Evolutionary conservation across 2,329 filamentous ascomycete species (phyloP), one percentile per base, ranked within the genome.

Genomic region (Clonostachys rhizophaga): DNA sequence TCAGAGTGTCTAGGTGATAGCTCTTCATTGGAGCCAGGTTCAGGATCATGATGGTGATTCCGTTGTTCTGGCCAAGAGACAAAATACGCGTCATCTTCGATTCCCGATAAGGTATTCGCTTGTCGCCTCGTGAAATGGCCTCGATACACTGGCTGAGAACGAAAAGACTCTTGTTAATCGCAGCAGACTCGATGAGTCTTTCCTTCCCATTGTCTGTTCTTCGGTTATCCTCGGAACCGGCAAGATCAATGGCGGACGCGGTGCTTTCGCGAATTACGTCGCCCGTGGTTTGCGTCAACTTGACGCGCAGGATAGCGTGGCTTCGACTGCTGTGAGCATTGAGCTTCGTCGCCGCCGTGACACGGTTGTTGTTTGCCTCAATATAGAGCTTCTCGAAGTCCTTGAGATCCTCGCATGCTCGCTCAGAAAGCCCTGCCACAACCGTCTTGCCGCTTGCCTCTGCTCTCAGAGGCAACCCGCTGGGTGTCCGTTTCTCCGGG

Each of bases 41-140:
- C 36, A 97, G 75, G 49, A 97, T 94, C 94, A 97, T 97, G 60
- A 97, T 81, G 0, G 91, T 96, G 55, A 96, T 83, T 44, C 94
- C 92, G 54, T 95, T 90, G 69, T 97, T 96, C 69, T 96, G 92
- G 4, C 92, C 92, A 9, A 97, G 70, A 1, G 88, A 92, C 24
- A 97, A 69, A 47, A 97, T 96, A 42, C 92, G 81, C 1, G 94
- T 97, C 92, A 97, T 96, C 73, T 97, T 96, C 46, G 88, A 94
- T 63, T 96, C 92, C 48, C 92, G 80, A 64, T 95, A 97, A 0
- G 94, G 92, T 58, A 97, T 92, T 34, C 92, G 82, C 56, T 77
- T 80, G 62, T 86, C 82, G 34, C 81, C 81, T 20, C 81, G 74
- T 1, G 87, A 88, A 61, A 97, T 97, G 47, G 92, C 92, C 62